These are phyloP conservation scores for Danielia oregonensis DNA, from an alignment of 805 yeast genomes.

Conservation along the genomic window DNA sequence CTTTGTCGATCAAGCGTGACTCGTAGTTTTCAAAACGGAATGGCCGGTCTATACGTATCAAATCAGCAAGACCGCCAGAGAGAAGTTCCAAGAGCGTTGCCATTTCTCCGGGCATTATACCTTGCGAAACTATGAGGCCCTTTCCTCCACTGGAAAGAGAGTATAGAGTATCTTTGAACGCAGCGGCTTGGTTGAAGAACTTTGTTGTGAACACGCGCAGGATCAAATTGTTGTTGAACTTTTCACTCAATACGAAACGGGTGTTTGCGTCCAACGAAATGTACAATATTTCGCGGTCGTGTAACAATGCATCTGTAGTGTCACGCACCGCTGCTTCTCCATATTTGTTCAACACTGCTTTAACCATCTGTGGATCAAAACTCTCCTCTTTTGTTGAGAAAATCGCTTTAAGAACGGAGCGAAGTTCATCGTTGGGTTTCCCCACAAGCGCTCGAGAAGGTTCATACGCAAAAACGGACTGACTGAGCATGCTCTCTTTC, in stretches of 20 bases:
- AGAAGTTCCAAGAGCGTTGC: slow-evolving; percentile 56
- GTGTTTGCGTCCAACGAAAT: slow-evolving; percentile 40
- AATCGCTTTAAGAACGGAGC: slow-evolving; percentile 49
- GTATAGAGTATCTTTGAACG: slow-evolving; percentile 41
- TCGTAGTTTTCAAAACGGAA: slow-evolving; percentile 61
- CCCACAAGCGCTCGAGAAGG: slow-evolving; percentile 4
- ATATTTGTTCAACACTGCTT: slow-evolving; percentile 40
- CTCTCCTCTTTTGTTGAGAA: slow-evolving; percentile 50
- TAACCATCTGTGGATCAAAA: slow-evolving; percentile 46
- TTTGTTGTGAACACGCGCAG: slow-evolving; percentile 32
- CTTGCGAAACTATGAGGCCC: slow-evolving; percentile 52
- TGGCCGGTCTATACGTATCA: slow-evolving; percentile 46
- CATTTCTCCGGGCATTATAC: slow-evolving; percentile 61
- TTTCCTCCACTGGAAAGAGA: slow-evolving; percentile 42
- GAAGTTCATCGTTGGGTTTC: slow-evolving; percentile 29
- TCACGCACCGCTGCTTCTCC: slow-evolving; percentile 46
- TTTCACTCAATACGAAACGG: slow-evolving; percentile 56
- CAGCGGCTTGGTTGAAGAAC: slow-evolving; percentile 44
- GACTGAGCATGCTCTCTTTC: slow-evolving; percentile 53
- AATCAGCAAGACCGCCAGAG: slow-evolving; percentile 24
- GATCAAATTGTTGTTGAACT: slow-evolving; percentile 37
- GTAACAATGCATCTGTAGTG: slow-evolving; percentile 50
- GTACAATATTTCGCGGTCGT: slow-evolving; percentile 52
- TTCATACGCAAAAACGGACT: slow-evolving; percentile 41
- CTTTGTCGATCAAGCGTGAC: slow-evolving; percentile 70